Conservation (phyloP, 208 protist species). For the Polymyxa betae region DNA sequence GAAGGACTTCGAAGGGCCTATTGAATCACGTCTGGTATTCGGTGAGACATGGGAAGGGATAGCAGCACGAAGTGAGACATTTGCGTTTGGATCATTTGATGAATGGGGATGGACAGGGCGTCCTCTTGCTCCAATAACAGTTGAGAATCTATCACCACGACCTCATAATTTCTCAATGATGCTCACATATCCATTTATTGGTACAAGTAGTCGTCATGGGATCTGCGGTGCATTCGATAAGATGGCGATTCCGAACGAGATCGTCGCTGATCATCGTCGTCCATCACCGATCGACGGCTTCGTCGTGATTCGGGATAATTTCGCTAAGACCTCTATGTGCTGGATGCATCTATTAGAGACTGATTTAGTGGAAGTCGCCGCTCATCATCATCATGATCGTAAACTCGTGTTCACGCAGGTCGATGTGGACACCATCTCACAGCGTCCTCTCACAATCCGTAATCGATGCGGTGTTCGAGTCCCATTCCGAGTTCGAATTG, state of each 20-base stretch:
- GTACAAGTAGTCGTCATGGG: constrained; percentile 14
- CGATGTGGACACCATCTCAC: not conserved
- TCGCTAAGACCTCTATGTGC: constrained; percentile 45
- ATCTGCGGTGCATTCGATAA: constrained; percentile 26
- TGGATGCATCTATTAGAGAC: not conserved
- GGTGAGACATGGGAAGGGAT: constrained; percentile 27
- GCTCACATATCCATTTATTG: constrained; percentile 23
- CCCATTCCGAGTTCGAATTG: not conserved
- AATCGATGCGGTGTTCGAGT: not conserved
- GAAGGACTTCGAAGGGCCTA: constrained; percentile 31
- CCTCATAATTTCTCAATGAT: constrained; percentile 47
- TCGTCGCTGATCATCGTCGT: not conserved
- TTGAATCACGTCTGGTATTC: constrained; percentile 13
- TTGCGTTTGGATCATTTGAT: constrained; percentile 2
- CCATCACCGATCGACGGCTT: not conserved
- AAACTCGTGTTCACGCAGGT: not conserved
- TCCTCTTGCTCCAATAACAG: not conserved
- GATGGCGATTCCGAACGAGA: not conserved
- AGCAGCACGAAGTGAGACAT: constrained; percentile 4
- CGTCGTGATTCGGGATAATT: constrained; percentile 38
- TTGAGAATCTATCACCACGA: constrained; percentile 37
- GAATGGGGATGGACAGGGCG: constrained; percentile 39
- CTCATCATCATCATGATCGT: not conserved
- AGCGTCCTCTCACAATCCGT: not conserved
- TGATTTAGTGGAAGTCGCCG: constrained; percentile 15